Base-by-base conservation (phyloP, 106 monocot genomes). In the Dioscorea zingiberensis region DNA sequence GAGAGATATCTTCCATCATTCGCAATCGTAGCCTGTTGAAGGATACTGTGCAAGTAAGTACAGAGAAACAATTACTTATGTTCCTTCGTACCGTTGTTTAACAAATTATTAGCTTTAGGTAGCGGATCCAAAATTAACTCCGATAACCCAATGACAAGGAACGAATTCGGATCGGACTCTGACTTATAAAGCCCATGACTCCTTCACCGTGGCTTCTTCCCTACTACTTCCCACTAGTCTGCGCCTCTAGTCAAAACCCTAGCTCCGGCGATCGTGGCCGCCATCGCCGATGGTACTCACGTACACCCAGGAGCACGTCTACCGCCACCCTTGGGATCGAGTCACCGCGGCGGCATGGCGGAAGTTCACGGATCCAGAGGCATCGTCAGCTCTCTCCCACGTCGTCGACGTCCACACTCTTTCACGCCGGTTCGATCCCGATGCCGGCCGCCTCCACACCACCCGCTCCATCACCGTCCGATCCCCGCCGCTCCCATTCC, bases 331-430 rank as follows among this genome's bases (percentile, higher is more conserved):
- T 0, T 98, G 97, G 97, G 76, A 83, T 66, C 92, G 97, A 29
- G 97, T 98, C 26, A 89, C 88, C 59, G 55, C 92, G 38, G 97
- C 97, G n/a, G 65, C 92, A 14, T 92, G 73, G 76, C 97, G 91
- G 45, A 98, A 92, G 86, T 98, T 86, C 81, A 98, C 97, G 13
- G 91, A 92, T 38, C 93, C 89, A 23, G 73, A 63, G 2, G 74
- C 97, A 3, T 74, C 80, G 16, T 54, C 80, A 49, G 71, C 76
- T 11, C 83, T 97, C 68, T 83, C 91, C 48, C 97, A 97, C 81
- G 58, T 92, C 74, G 59, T 87, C 65, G 97, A 98, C 82, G 97
- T 98, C 47, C 97, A 98, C 80, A 98, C 97, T 21, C 92, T 98
- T 67, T 68, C 79, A 67, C 88, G 84, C 47, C 65, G 75, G 57